Conservation (phyloP, 2,329 filamentous ascomycete genomes). For the Lasiodiplodia citricola region DNA sequence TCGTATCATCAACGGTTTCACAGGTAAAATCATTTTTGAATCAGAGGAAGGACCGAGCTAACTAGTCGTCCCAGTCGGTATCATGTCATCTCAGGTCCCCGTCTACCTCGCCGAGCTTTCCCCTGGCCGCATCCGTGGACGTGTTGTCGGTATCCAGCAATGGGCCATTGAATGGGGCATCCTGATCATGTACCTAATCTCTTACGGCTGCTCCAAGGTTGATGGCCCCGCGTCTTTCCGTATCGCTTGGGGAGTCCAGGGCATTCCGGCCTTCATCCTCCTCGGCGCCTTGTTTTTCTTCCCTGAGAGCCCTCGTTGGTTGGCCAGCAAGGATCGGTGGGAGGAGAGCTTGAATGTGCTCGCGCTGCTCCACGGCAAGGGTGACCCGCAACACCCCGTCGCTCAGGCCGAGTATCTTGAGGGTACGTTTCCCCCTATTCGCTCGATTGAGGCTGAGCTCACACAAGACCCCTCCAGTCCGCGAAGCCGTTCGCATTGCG, state of each 20-base stretch:
- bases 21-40: constrained; percentile 21
- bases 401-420: constrained; percentile 69
- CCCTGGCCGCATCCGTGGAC: constrained; percentile 49
- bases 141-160: constrained; percentile 52
- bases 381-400: constrained; percentile 61
- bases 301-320: constrained; percentile 67
- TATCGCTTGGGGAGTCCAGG: constrained; percentile 51
- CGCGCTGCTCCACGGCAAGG: constrained; percentile 63
- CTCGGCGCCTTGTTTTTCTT: constrained; percentile 49
- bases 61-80: constrained; percentile 39
- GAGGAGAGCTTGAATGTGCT: constrained; percentile 64
- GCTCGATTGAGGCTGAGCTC: neutral
- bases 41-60: neutral
- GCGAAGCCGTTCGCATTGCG: constrained; percentile 25
- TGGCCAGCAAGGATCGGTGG: constrained; percentile 70
- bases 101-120: constrained; percentile 54
- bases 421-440: constrained; percentile 2
- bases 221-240: constrained; percentile 49
- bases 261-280: constrained; percentile 47
- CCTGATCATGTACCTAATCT: constrained; percentile 59
- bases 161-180: constrained; percentile 50
- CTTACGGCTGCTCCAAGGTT: constrained; percentile 65
- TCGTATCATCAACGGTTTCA: constrained; percentile 53
- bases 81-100: constrained; percentile 52
- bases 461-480: constrained; percentile 1